Conservation (phyloP, 192 early-diverging fungal genomes). For the Gryganskiella cystojenkinii region DNA sequence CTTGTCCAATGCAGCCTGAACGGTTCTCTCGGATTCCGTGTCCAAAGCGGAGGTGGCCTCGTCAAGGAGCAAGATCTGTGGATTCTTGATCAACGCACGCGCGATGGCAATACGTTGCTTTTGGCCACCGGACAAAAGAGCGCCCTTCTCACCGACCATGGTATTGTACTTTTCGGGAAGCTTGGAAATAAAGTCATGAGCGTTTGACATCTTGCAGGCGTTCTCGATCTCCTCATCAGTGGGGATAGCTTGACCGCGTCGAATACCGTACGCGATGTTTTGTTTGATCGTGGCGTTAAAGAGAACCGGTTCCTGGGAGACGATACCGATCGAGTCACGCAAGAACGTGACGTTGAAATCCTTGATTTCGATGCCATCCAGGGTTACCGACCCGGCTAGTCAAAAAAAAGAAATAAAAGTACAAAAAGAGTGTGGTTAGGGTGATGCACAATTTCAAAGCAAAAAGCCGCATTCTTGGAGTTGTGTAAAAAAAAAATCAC, state of each 20-base stretch:
- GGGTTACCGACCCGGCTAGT: conserved; percentile 60
- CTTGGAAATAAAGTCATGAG: conserved; percentile 85
- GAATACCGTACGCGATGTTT: conserved; percentile 82
- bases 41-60: conserved; percentile 85
- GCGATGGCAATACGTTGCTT: conserved; percentile 89
- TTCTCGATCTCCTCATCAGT: conserved; percentile 78
- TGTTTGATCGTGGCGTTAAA: conserved; percentile 82
- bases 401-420: background rate
- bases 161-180: conserved; percentile 88
- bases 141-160: conserved; percentile 78
- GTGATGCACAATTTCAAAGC: background rate
- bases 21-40: conserved; percentile 70
- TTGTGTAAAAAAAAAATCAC: background rate
- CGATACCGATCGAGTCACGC: conserved; percentile 88
- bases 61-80: conserved; percentile 78
- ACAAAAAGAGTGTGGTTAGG: no score
- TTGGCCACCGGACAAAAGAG: conserved; percentile 59
- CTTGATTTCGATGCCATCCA: conserved; percentile 84
- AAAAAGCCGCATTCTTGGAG: no score
- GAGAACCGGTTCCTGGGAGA: conserved; percentile 92
- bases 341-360: conserved; percentile 85
- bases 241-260: conserved; percentile 46
- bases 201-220: conserved; percentile 77
- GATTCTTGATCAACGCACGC: conserved; percentile 81
- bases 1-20: conserved; percentile 72